Evolutionary conservation across 352 stramenopile genomes (phyloP), one percentile per base, ranked within the genome.

Genomic region (Plasmopara halstedii): DNA sequence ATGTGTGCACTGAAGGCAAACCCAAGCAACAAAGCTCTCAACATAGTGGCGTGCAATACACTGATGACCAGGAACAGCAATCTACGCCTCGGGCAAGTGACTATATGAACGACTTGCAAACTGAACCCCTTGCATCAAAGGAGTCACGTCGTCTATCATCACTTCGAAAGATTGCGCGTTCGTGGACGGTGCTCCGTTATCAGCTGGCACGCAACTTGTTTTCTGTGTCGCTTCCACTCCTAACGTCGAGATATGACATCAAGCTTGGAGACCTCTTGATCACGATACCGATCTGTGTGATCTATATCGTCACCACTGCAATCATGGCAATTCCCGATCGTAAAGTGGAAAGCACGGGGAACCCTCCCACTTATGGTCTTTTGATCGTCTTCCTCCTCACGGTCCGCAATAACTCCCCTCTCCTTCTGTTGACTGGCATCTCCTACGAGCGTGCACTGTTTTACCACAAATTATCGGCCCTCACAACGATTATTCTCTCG

Each of bases 371-470:
- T 4, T 39, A 72, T 37, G 53, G 56, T 7, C 49, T 83, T 25
- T 33, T 70, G 13, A 4, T 75, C 15, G 54, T 69, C 3, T 75
- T 80, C 42, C 46, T 62, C 5, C 42, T 83, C 0, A 53, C 65
- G 0, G 51, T 83, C 3, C 64, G 70, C 31, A 77, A 79, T 62
- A 80, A 83, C 39, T 65, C 61, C 20, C 46, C 67, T 20, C 55
- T 83, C 11, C 45, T 75, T n/a, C 25, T 37, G 5, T 19, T 66
- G 23, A 78, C 65, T 3, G 70, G 67, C 1, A 54, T 83, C 14
- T 62, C 70, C 2, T 83, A 73, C 42, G 70, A 83, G 32, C 67
- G 70, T 3, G 62, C 49, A 37, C 36, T 83, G 14, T 59, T 75
- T 14, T 80, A 80, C 52, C 70, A 80, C 58, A 77, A 73, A 36